Conservation (phyloP, 2,329 filamentous ascomycete species). For the Ascosphaera acerosa region DNA sequence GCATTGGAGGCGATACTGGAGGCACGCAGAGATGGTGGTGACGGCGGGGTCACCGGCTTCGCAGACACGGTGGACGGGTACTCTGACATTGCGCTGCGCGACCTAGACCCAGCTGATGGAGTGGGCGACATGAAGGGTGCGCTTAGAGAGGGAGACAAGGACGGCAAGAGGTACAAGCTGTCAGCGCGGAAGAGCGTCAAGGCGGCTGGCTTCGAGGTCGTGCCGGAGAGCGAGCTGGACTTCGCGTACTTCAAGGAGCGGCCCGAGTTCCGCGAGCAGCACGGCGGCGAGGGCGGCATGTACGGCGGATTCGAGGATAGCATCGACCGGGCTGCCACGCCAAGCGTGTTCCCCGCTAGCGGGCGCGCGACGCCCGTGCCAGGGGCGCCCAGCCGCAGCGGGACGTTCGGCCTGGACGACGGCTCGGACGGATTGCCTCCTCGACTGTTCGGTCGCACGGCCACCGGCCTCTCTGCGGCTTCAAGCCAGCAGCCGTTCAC, state of each 20-base stretch:
- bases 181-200: constrained; percentile 8
- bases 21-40: constrained; percentile 47
- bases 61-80: constrained; percentile 22
- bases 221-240: constrained; percentile 64
- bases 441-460: background rate
- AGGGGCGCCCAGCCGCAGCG: background rate
- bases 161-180: too few relatives aligned
- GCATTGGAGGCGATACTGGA: constrained; percentile 66
- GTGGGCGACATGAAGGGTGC: too few relatives aligned
- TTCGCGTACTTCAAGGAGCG: constrained; percentile 83
- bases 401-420: background rate
- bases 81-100: constrained; percentile 56
- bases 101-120: constrained; percentile 43
- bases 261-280: constrained; percentile 64
- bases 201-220: constrained; percentile 64
- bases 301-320: constrained; percentile 21
- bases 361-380: constrained; percentile 11
- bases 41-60: constrained; percentile 33
- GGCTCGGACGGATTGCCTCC: background rate
- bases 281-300: constrained; percentile 38
- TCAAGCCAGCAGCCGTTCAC: background rate
- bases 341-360: constrained; percentile 13
- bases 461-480: background rate
- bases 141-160: constrained; percentile 8
- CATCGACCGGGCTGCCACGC: constrained; percentile 21